A percentile compares a stretch with the other conserved stretches of the same genome.
Conservation (phyloP, 1,139 yeast species). For the Yamadazyma siamensis region DNA sequence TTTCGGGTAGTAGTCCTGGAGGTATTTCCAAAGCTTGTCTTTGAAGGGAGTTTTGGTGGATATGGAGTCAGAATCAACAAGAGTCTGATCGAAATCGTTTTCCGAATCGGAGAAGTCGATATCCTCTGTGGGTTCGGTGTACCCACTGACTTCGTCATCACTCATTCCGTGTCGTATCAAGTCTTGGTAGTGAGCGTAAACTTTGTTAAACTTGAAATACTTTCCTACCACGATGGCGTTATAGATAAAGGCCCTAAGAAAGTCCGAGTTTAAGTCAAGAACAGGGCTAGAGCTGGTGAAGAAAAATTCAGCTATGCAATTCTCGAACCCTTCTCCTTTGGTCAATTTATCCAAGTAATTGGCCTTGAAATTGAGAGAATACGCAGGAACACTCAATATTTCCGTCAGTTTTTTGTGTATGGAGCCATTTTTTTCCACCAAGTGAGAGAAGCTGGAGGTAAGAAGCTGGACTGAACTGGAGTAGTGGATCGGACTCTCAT, state of each 20-base stretch:
- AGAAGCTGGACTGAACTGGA: slow-evolving; percentile 44
- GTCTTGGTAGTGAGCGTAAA: slow-evolving; percentile 13
- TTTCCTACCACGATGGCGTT: slow-evolving; percentile 32
- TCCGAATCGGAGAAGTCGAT: slow-evolving; percentile 4
- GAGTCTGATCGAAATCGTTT: slow-evolving; percentile 6
- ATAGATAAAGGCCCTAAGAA: slow-evolving; percentile 37
- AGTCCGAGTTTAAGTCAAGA: slow-evolving; percentile 46
- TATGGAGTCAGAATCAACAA: slow-evolving; percentile 1
- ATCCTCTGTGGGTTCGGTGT: slow-evolving; percentile 2
- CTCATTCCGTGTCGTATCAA: slow-evolving; percentile 7
- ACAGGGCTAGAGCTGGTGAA: slow-evolving; percentile 49
- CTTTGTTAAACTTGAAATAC: slow-evolving; percentile 24
- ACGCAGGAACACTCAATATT: slow-evolving; percentile 50
- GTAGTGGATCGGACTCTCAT: slow-evolving; percentile 53
- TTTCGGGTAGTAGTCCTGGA: slow-evolving; percentile 44
- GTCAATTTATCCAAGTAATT: slow-evolving; percentile 43
- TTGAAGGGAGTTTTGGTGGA: slow-evolving; percentile 8
- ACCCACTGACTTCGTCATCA: slow-evolving; percentile 5
- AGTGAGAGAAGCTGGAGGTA: slow-evolving; percentile 26
- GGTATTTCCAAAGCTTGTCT: slow-evolving; percentile 18
- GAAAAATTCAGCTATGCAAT: slow-evolving; percentile 35
- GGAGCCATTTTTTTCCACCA: slow-evolving; percentile 13
- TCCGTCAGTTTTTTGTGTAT: slow-evolving; percentile 25
- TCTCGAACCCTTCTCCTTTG: slow-evolving; percentile 32
- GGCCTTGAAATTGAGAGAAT: slow-evolving; percentile 52